Evolutionary conservation across 148 eudicot genomes (phyloP), one percentile per base, ranked within the genome.

Genomic region (Amaranthus hypochondriacus): DNA sequence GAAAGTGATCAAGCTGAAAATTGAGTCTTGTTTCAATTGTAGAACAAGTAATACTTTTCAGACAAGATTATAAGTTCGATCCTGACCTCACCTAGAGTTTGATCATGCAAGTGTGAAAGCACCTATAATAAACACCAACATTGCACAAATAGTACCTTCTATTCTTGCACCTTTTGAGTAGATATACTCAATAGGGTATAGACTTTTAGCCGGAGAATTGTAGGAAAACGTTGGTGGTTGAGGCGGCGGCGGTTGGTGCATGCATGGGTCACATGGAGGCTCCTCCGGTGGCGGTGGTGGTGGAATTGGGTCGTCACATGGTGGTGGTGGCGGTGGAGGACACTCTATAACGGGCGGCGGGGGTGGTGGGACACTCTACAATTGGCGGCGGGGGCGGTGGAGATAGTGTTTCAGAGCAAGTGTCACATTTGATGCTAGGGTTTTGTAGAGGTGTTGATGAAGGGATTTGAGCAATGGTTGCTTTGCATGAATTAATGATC

Each of bases 351-450:
- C 69, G 0, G 78, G 86, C 0, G 88, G 85, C 0, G 89, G 83
- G 0, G 84, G 85, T 9, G 86, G 81, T 3, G 81, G 82, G 83
- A 9, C 75, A 78, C 43, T 56, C 76, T 0, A 73, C 68, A 10
- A 69, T 76, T 7, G 78, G 81, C 44, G 77, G 64, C 50, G 72
- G 75, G 71, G 85, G 52, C 52, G 86, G 71, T 65, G 79, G 75
- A 6, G 60, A 72, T 10, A 48, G 39, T n/a, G 70, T 75, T 66
- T 80, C 75, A 13, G 78, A 53, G 50, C 82, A 80, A 2, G 82
- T 80, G 77, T 59, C 84, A 77, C 93, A 89, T 55, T 87, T 87
- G 10, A 85, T 74, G 67, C 79, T 82, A 7, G 80, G 66, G 58
- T 82, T 80, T 46, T 78, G 83, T 46, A 83, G 44, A 42, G 66